Evolutionary conservation across 768 basidiomycete genomes (phyloP).

Genomic region (Termitomyces sp.): DNA sequence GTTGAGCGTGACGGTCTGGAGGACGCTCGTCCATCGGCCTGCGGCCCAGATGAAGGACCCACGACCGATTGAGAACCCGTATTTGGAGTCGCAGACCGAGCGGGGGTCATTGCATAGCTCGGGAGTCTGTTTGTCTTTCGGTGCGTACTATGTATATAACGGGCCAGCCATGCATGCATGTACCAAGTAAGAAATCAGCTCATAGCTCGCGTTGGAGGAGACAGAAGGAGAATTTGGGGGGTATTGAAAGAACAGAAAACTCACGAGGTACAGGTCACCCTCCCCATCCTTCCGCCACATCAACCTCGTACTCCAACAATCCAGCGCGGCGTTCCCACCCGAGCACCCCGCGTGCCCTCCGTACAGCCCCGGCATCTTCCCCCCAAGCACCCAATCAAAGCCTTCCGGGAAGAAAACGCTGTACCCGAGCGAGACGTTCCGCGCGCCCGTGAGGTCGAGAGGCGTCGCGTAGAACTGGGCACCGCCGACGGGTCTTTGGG

Average conservation of each 20-base stretch:
- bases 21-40: constrained; percentile 68
- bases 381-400: constrained; percentile 77
- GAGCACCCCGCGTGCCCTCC: constrained; percentile 66
- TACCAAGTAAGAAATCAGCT: too few species aligned
- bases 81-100: constrained; percentile 59
- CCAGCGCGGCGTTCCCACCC: constrained; percentile 63
- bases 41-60: constrained; percentile 58
- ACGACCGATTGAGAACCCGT: constrained; percentile 73
- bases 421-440: constrained; percentile 57
- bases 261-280: constrained; percentile 74
- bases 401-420: constrained; percentile 71
- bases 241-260: constrained; percentile 16
- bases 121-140: constrained; percentile 61
- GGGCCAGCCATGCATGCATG: too few species aligned
- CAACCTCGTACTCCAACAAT: constrained; percentile 79
- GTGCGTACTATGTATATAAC: constrained; percentile 54
- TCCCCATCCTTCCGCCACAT: constrained; percentile 73
- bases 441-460: constrained; percentile 37
- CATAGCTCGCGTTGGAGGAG: too few species aligned
- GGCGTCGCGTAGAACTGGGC: constrained; percentile 60
- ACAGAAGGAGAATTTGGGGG: neutral
- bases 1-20: constrained; percentile 69
- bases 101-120: constrained; percentile 51
- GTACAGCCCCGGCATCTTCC: constrained; percentile 82
- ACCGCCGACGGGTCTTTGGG: constrained; percentile 57